A percentile compares a stretch with the other conserved stretches of the same genome.
Conservation (phyloP, 108 stramenopile genomes). For the Skeletonema tropicum region DNA sequence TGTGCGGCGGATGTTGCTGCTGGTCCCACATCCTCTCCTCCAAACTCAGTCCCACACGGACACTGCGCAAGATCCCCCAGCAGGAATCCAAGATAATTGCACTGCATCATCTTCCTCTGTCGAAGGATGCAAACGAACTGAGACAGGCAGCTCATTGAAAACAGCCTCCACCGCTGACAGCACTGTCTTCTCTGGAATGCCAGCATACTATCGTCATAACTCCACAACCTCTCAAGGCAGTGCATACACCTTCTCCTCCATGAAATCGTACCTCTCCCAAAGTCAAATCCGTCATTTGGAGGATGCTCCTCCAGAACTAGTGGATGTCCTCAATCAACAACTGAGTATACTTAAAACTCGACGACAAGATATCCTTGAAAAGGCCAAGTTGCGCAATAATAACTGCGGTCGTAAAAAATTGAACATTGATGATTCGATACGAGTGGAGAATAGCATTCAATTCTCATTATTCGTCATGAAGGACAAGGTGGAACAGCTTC, state of each 20-base stretch:
- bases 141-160: background rate
- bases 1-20: background rate
- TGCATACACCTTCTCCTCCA: background rate
- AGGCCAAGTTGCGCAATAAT: background rate
- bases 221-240: background rate
- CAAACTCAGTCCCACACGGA: background rate
- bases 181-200: background rate
- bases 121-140: background rate
- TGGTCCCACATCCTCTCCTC: background rate
- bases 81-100: background rate
- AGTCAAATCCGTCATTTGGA: background rate
- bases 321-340: background rate
- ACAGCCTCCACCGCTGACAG: background rate
- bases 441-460: background rate
- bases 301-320: conserved; percentile 2
- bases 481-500: conserved; percentile 2
- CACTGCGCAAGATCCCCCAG: background rate
- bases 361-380: background rate
- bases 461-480: background rate
- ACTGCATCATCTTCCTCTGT: background rate
- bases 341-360: background rate
- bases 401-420: too few species aligned
- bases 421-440: background rate
- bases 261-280: background rate
- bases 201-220: background rate